Conservation (phyloP, 805 yeast genomes). For the Kodamaea lidongshanica region DNA sequence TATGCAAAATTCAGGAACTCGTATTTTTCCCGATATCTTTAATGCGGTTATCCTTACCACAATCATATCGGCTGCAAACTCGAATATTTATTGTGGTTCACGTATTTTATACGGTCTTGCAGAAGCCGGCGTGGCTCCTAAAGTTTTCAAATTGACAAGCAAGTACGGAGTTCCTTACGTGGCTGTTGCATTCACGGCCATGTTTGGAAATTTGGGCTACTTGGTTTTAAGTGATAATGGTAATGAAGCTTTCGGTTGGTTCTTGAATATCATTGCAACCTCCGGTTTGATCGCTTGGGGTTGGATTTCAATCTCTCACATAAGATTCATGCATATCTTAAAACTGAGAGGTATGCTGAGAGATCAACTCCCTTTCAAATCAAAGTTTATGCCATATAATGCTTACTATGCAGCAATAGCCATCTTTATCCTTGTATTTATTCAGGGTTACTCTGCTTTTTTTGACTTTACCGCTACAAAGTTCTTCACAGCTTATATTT, state of each 20-base stretch:
- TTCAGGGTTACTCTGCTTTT: constrained; percentile 70
- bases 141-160: constrained; percentile 42
- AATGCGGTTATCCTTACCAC: constrained; percentile 65
- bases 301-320: constrained; percentile 56
- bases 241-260: constrained; percentile 60
- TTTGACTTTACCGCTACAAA: constrained; percentile 45
- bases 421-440: constrained; percentile 50
- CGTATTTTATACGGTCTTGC: constrained; percentile 63
- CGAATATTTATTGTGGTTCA: constrained; percentile 67
- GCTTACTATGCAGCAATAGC: constrained; percentile 59
- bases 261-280: constrained; percentile 68
- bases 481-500: constrained; percentile 69
- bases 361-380: constrained; percentile 68
- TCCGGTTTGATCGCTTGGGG: constrained; percentile 74
- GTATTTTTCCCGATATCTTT: constrained; percentile 59
- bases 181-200: constrained; percentile 51
- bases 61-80: constrained; percentile 74
- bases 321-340: constrained; percentile 64
- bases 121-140: constrained; percentile 53
- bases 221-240: constrained; percentile 50
- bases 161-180: constrained; percentile 56
- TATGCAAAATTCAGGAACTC: constrained; percentile 61
- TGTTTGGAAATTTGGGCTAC: constrained; percentile 61
- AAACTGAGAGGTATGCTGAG: constrained; percentile 59
- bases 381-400: constrained; percentile 58